Evolutionary conservation across 2,329 filamentous ascomycete species (phyloP).

Genomic region (Tolypocladium ophioglossoides): DNA sequence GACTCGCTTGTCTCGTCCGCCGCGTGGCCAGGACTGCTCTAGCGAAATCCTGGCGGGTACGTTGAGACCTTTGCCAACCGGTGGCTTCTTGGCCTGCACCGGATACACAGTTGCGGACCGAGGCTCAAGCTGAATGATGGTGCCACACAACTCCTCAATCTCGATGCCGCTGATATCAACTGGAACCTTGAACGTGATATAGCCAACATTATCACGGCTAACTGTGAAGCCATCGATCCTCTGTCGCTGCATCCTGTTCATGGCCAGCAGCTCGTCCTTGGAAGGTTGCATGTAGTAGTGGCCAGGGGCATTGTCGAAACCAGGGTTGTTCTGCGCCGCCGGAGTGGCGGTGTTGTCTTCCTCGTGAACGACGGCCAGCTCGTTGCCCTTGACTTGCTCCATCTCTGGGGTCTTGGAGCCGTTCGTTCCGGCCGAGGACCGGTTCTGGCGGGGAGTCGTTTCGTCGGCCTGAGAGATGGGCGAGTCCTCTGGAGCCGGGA

Average conservation of each 20-base stretch:
- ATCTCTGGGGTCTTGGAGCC: slow-evolving; percentile 45
- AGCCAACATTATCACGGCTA: slow-evolving; percentile 71
- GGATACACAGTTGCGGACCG: slow-evolving; percentile 86
- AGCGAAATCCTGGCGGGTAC: slow-evolving; percentile 81
- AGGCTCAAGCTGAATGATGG: slow-evolving; percentile 64
- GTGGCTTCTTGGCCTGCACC: slow-evolving; percentile 65
- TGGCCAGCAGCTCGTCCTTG: slow-evolving; percentile 61
- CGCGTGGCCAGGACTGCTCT: slow-evolving; percentile 84
- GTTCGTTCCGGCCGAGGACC: slow-evolving; percentile 30
- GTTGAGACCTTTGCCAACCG: slow-evolving; percentile 79
- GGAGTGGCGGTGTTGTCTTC: slow-evolving; percentile 34
- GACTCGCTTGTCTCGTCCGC: slow-evolving; percentile 43
- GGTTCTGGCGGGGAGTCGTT: slow-evolving; percentile 37
- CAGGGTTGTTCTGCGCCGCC: slow-evolving; percentile 12
- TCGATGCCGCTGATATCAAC: slow-evolving; percentile 76
- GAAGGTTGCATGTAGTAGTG: slow-evolving; percentile 81
- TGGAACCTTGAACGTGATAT: slow-evolving; percentile 68
- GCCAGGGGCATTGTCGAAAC: slow-evolving; percentile 46
- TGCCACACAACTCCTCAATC: slow-evolving; percentile 67
- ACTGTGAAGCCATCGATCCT: slow-evolving; percentile 67
- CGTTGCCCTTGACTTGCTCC: slow-evolving; percentile 63
- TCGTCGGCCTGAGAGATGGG: slow-evolving; percentile 21
- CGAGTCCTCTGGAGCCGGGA: slow-evolving; percentile 22
- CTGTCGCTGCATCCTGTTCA: slow-evolving; percentile 72
- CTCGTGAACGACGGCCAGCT: slow-evolving; percentile 71